Evolutionary conservation across 352 stramenopile species (phyloP), one percentile per base, ranked within the genome.

Genomic region (Thraustochytrium aureum): DNA sequence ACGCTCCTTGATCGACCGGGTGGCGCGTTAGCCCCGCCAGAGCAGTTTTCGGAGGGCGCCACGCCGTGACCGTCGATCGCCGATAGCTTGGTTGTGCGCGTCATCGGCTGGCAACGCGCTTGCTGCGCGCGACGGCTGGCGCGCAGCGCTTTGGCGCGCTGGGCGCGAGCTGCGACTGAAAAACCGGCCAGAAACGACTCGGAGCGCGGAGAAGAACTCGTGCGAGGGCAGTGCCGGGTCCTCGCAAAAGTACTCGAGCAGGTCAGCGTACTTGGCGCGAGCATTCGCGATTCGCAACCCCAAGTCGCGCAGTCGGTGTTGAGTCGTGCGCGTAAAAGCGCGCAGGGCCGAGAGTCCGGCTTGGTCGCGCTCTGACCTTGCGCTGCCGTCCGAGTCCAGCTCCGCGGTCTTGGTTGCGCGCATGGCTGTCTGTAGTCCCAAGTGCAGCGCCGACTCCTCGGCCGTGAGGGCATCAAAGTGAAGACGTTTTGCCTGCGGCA

Each of bases 231-330:
- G 56, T 5, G 65, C 69, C 6, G 47, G 33, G 20, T 79, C 69
- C 35, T 79, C 69, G 35, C 69, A 79, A 38, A 79, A 79, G 56
- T 54, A 79, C 7, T 79, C 69, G 20, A 79, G 54, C 33, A 79
- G 50, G 0, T n/a, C 0, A 2, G 33, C 41, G 56, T 79, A 79
- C 12, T 64, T 33, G 2, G n/a, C 26, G 17, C 2, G 26, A 52
- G 39, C 54, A 56, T 2, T 7, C 37, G 20, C 50, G 30, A 10
- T 42, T 14, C 37, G n/a, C 26, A 2, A 37, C 66, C 56, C 54
- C 17, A 56, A 26, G 47, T 56, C 47, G 17, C 47, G 47, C 47
- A 56, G 17, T 26, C 26, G 47, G 17, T 56, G 47, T 22, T 56
- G 17, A 56, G 26, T 26, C 17, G 17, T 26, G 17, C 47, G 17